phyloP scores from a whole-genome alignment of 306 rosid genomes.

The Vicia sativa region DNA sequence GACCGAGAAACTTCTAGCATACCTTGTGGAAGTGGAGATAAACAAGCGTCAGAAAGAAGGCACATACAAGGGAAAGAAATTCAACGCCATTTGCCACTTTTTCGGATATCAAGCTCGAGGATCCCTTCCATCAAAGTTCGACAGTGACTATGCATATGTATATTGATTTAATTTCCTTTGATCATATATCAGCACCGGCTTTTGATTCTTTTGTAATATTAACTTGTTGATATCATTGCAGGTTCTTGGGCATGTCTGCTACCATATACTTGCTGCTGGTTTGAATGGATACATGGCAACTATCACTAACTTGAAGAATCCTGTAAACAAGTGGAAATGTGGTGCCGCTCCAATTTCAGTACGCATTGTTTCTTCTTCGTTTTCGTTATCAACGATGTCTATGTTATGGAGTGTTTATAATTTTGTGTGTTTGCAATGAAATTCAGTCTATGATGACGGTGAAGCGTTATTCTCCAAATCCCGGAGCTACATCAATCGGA shows the following conservation, averaged over 20 bases:
- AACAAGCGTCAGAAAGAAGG: slow-evolving; percentile 96
- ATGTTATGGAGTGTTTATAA: too few species aligned
- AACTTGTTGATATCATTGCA: slow-evolving; percentile 41
- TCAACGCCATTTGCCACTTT: slow-evolving; percentile 96
- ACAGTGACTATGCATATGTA: slow-evolving; percentile 96
- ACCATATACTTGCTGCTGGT: slow-evolving; percentile 82
- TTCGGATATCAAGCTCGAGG: slow-evolving; percentile 99
- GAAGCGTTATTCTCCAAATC: slow-evolving; percentile 91
- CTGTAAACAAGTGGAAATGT: slow-evolving; percentile 89
- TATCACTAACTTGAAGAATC: slow-evolving; percentile 76
- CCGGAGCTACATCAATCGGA: slow-evolving; percentile 75
- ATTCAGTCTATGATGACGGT: slow-evolving; percentile 96
- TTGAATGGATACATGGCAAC: slow-evolving; percentile 97
- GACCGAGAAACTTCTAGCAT: slow-evolving; percentile 95
- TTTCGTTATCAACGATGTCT: too few species aligned
- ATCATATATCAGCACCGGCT: background rate
- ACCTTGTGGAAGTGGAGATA: slow-evolving; percentile 92
- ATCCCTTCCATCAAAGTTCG: slow-evolving; percentile 94
- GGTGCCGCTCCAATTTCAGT: slow-evolving; percentile 85
- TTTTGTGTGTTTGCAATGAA: background rate
- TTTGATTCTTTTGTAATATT: slow-evolving; percentile 1
- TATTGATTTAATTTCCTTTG: slow-evolving; percentile 39
- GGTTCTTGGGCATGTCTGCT: slow-evolving; percentile 96
- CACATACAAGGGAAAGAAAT: slow-evolving; percentile 94
- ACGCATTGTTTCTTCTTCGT: too few species aligned